Conservation (phyloP, 257 asterid genomes). For the Lithospermum erythrorhizon region DNA sequence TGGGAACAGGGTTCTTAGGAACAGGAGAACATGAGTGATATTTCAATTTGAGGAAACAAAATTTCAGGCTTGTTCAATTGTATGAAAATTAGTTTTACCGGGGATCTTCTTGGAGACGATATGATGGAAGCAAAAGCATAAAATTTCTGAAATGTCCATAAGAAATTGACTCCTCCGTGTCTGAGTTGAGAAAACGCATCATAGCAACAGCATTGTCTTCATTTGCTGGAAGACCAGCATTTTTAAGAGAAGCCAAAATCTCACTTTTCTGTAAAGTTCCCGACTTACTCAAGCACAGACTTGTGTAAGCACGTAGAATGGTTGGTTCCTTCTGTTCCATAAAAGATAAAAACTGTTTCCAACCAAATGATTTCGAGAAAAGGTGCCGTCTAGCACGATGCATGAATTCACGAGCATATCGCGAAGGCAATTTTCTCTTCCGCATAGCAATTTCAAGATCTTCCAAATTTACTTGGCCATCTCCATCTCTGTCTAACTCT, state of each 20-base stretch:
- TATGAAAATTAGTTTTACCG: slow-evolving; percentile 37
- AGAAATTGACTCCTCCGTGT: slow-evolving; percentile 86
- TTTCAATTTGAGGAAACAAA: background rate
- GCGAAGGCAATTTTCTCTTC: slow-evolving; percentile 82
- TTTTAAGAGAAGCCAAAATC: slow-evolving; percentile 71
- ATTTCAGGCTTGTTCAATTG: background rate
- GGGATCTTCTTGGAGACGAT: slow-evolving; percentile 96
- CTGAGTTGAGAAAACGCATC: slow-evolving; percentile 97
- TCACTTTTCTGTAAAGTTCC: slow-evolving; percentile 93
- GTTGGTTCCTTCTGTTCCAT: slow-evolving; percentile 99
- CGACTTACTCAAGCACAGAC: slow-evolving; percentile 95
- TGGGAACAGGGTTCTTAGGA: background rate
- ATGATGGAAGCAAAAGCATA: slow-evolving; percentile 96
- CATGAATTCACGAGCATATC: slow-evolving; percentile 94
- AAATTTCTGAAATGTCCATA: slow-evolving; percentile 95
- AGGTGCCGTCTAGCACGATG: slow-evolving; percentile 79
- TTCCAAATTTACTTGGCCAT: slow-evolving; percentile 93
- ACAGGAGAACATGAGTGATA: background rate
- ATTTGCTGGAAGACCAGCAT: slow-evolving; percentile 95
- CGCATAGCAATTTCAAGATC: slow-evolving; percentile 94
- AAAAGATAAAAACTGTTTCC: slow-evolving; percentile 89
- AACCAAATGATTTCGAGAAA: slow-evolving; percentile 89
- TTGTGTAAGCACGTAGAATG: slow-evolving; percentile 90
- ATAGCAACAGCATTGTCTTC: slow-evolving; percentile 98
- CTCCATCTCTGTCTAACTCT: slow-evolving; percentile 97